Evolutionary conservation across 2,329 filamentous ascomycete genomes (phyloP), one percentile per base, ranked within the genome.

Genomic region (Aspergillus japonicus): DNA sequence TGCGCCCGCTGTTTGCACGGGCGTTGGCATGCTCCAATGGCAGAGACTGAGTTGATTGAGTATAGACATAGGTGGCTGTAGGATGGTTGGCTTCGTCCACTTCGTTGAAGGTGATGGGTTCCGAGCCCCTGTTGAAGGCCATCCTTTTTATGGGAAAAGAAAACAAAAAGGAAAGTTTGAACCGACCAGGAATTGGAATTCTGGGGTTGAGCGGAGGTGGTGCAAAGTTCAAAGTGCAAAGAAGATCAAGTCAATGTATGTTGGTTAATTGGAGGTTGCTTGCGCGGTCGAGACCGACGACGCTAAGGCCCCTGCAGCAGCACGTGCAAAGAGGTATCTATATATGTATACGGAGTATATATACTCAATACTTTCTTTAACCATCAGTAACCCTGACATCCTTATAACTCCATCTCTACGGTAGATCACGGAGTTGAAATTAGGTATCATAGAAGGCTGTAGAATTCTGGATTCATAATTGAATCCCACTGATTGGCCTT

Each of bases 1-100:
- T 67, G 49, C 82, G 75, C 19, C 70, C 71, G 47, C 55, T 69
- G 26, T 64, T 64, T 31, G 64, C 58, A 16, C 50, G 57, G 52
- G 57, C 57, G 35, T 57, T 47, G 33, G 44, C 42, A n/a, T 26
- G 33, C 5, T 35, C 49, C 33, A 8, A 11, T 29, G 24, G 21
- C 5, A 8, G 44, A 19, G 61, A 21, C 19, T 48, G 24, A 47
- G 47, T 54, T 53, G 61, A 62, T 50, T 68, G 64, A 3, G 79
- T 78, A 56, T 80, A 77, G 56, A 85, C 68, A 63, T 84, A 86
- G 0, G 81, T 82, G 5, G 78, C 76, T 3, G 74, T 77, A 12
- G 81, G 69, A 60, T 77, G 77, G 24, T 82, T 82, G 21, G 82
- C 79, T 58, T 84, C 82, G 66, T 86, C 82, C 23, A 73, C 72